phyloP scores from a whole-genome alignment of 2,329 filamentous ascomycete species.

The Dactylellina drechsleri region DNA sequence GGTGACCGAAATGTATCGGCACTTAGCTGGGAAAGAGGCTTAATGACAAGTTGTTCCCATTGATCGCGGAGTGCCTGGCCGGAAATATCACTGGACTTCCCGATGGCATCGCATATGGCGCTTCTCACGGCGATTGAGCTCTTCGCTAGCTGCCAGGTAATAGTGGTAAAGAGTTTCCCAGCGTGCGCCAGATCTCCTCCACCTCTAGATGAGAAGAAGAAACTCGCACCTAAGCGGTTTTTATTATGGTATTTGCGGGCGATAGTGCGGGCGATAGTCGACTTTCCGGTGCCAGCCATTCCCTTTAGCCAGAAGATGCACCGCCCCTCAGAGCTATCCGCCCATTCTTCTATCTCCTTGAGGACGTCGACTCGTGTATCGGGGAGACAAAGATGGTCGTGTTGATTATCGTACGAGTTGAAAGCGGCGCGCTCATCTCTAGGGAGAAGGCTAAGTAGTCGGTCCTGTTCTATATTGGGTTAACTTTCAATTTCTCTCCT shows the following conservation, averaged over 20 bases:
- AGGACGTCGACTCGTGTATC: neutral
- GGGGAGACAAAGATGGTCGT: conserved; percentile 1
- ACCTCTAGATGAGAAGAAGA: neutral
- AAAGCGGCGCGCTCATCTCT: neutral
- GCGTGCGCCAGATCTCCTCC: neutral
- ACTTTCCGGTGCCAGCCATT: conserved; percentile 59
- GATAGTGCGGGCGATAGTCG: conserved; percentile 13
- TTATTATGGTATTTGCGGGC: neutral
- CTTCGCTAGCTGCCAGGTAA: neutral
- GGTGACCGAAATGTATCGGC: neutral
- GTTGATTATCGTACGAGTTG: neutral
- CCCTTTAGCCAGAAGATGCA: conserved; percentile 61
- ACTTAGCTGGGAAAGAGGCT: neutral
- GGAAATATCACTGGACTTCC: neutral
- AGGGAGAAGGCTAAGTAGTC: neutral
- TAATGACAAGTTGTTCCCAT: neutral
- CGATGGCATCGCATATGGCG: neutral
- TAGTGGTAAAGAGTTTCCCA: neutral
- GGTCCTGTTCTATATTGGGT: no score
- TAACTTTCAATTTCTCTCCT: no score
- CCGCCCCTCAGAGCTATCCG: neutral
- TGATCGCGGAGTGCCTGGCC: neutral
- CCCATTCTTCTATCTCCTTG: neutral
- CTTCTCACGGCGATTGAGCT: neutral
- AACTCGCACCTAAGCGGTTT: neutral